Percentiles rank a stretch among this genome's conserved stretches.
These are phyloP conservation scores for Hymenochaete sp. DNA, from an alignment of 1,284 basidiomycete species.

Conservation along the genomic window DNA sequence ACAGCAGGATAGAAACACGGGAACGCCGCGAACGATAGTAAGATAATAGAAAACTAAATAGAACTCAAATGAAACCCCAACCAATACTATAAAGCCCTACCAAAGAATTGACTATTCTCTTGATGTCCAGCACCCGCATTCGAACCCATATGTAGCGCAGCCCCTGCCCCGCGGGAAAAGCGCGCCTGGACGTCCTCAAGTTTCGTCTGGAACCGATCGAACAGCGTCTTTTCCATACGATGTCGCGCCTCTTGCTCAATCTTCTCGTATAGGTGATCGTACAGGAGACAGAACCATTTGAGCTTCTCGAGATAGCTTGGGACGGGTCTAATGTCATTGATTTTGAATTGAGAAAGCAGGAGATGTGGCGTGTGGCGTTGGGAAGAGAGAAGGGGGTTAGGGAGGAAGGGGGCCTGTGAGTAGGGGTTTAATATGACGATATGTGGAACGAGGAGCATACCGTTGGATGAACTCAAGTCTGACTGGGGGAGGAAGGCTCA, in stretches of 20 bases:
- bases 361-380: background rate
- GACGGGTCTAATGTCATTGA: conserved; percentile 10
- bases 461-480: conserved; percentile 14
- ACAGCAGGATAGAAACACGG: no score
- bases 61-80: no score
- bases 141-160: no score
- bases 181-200: no score
- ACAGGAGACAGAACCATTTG: conserved; percentile 14
- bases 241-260: conserved; percentile 8
- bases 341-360: background rate
- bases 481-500: conserved; percentile 5
- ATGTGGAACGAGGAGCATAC: background rate
- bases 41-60: no score
- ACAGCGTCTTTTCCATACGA: conserved; percentile 6
- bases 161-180: no score
- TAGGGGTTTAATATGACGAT: background rate
- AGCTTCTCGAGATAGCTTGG: conserved; percentile 7
- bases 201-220: conserved; percentile 13
- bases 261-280: conserved; percentile 16
- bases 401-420: background rate
- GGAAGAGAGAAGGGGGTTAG: no score
- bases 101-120: no score
- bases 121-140: no score
- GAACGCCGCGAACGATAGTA: no score
- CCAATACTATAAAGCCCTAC: no score